Evolutionary conservation across 148 eudicot species (phyloP).

Genomic region (Nepenthes gracilis): DNA sequence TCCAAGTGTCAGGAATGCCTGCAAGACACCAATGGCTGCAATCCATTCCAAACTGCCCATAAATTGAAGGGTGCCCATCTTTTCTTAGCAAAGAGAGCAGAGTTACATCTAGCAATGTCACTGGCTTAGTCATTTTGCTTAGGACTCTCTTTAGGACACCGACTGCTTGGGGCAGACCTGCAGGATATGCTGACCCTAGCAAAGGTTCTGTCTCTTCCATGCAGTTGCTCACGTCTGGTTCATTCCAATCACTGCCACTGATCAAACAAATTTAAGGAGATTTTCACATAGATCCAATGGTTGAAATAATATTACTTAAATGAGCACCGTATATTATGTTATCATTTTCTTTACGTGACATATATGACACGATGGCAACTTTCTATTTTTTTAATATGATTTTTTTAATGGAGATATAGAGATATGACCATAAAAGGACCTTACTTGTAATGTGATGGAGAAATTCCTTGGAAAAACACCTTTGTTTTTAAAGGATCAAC

Average conservation of each 20-base stretch:
- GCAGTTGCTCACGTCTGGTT: constrained; percentile 51
- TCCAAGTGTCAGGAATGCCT: no score
- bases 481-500: constrained; percentile 49
- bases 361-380: no score
- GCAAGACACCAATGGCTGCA: no score
- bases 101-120: constrained; percentile 8
- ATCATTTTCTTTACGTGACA: no score
- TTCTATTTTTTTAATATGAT: no score
- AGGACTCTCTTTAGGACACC: constrained; percentile 51
- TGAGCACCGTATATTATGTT: no score
- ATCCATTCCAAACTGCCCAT: no score
- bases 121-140: constrained; percentile 45
- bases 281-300: not conserved
- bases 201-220: constrained; percentile 44
- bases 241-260: constrained; percentile 73
- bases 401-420: no score
- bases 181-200: constrained; percentile 50
- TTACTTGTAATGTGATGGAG: constrained; percentile 96
- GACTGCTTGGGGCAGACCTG: constrained; percentile 35
- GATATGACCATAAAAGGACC: not conserved
- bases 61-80: no score
- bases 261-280: not conserved
- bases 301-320: no score
- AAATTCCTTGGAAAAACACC: constrained; percentile 93
- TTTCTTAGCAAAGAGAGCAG: no score